These are phyloP conservation scores for Arthrobotrys sphaeroides DNA, from an alignment of 2,329 filamentous ascomycete genomes.

Conservation along the genomic window DNA sequence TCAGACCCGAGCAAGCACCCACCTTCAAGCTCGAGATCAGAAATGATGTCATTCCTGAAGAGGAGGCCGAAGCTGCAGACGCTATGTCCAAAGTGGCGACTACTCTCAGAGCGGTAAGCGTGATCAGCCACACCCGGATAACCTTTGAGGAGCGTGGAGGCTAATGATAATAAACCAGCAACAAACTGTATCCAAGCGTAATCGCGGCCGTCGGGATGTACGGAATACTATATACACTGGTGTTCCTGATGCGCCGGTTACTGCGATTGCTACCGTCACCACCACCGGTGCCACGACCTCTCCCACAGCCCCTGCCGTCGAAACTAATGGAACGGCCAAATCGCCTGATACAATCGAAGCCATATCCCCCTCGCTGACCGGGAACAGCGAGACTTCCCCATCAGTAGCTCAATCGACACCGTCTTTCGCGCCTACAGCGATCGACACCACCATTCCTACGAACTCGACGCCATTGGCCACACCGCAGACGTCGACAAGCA, in stretches of 20 bases:
- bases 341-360: constrained; percentile 20
- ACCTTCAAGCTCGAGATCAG: constrained; percentile 81
- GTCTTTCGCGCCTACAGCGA: constrained; percentile 14
- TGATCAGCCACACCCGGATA: not conserved
- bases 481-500: not conserved
- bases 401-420: constrained; percentile 22
- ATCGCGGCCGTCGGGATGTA: constrained; percentile 88
- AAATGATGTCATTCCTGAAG: constrained; percentile 79
- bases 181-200: constrained; percentile 75
- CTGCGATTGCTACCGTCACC: constrained; percentile 38
- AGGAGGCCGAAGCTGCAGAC: constrained; percentile 76
- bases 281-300: not conserved
- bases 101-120: constrained; percentile 70
- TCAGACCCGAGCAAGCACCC: constrained; percentile 61
- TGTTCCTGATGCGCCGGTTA: constrained; percentile 71
- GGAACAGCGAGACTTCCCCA: constrained; percentile 24
- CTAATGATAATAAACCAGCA: constrained; percentile 62
- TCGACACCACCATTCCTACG: constrained; percentile 6
- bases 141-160: not conserved
- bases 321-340: constrained; percentile 44
- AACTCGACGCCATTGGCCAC: not conserved
- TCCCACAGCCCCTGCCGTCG: constrained; percentile 45
- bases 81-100: constrained; percentile 79
- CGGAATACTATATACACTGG: constrained; percentile 76
- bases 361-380: constrained; percentile 29